Evolutionary conservation across 768 basidiomycete species (phyloP), one percentile per base, ranked within the genome.

Genomic region (Podaxis mareebaensis): DNA sequence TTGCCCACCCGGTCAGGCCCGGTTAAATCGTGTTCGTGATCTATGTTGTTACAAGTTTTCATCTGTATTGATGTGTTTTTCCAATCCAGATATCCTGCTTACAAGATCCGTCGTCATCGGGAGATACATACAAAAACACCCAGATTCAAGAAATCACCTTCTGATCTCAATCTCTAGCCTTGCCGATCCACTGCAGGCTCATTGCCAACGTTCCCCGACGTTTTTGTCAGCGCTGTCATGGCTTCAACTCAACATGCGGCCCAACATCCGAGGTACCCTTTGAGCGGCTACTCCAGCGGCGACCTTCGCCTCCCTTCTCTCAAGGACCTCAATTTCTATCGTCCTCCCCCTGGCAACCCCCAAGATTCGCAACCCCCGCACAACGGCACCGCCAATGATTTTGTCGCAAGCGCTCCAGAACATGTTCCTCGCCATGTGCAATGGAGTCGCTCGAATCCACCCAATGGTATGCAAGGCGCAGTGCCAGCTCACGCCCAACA

Each of bases 301-400:
- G 77, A 81, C 62, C 74, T 85, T 68, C 86, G 87, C 42, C 81
- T 90, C 4, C 90, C 90, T 0, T 89, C 89, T 20, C 81, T 91
- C 72, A 90, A 85, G 76, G 88, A 89, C 70, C 81, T 92, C 71
- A 87, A 89, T 72, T 90, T 91, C 73, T 75, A 36, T 66, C 75
- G 60, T 20, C 69, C 71, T 1, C 71, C 71, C 46, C 69, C 73
- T 30, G 70, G 73, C 13, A 68, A 67, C n/a, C 57, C 69, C 26
- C 76, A 78, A 64, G 75, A 78, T 54, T 64, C 66, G 11, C n/a
- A 42, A n/a, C 51, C 51, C 1, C 4, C 60, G 1, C 60, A 53
- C 40, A 63, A 57, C 20, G 61, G 26, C 28, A 22, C 61, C 36
- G 46, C 61, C 54, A 63, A 70, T 54, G 73, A 76, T 22, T 65